Percentiles rank a stretch among this genome's conserved stretches.
Conservation (phyloP, 2,329 filamentous ascomycete species). For the Cladophialophora yegresii region DNA sequence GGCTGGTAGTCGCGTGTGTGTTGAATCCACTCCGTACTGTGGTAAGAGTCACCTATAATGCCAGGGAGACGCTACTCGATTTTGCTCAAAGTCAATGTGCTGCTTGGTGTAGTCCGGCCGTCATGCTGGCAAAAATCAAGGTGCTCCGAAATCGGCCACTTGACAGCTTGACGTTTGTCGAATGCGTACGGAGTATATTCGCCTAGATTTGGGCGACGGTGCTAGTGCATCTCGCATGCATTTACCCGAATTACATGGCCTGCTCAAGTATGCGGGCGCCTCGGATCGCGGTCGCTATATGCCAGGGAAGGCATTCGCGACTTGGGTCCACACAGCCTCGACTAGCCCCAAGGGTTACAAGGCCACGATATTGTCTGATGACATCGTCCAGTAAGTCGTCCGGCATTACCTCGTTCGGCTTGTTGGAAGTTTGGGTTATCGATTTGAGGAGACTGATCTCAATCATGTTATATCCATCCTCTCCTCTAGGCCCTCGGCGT, state of each 20-base stretch:
- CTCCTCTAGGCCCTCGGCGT: conserved; percentile 46
- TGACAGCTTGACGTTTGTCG: not conserved
- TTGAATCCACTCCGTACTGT: not conserved
- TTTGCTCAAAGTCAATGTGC: not conserved
- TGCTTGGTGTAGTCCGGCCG: too few species aligned
- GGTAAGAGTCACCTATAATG: not conserved
- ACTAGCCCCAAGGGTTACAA: conserved; percentile 47
- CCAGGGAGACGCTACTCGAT: not conserved
- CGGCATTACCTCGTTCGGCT: conserved; percentile 1
- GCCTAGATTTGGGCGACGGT: not conserved
- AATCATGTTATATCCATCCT: conserved; percentile 47
- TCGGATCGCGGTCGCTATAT: conserved; percentile 49
- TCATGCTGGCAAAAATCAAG: not conserved
- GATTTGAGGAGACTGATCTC: conserved; percentile 48
- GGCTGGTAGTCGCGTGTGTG: not conserved
- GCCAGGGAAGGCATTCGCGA: conserved; percentile 50
- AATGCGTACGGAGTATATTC: not conserved
- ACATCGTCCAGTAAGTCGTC: conserved; percentile 47
- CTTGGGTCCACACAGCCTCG: conserved; percentile 47
- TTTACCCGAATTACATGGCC: conserved; percentile 17
- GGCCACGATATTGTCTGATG: conserved; percentile 49
- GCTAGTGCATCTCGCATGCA: not conserved
- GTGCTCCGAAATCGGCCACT: conserved; percentile 11
- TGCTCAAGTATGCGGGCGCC: conserved; percentile 36
- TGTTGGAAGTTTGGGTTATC: conserved; percentile 28